Conservation (phyloP, 768 basidiomycete genomes). For the Leccinum incarnatum region DNA sequence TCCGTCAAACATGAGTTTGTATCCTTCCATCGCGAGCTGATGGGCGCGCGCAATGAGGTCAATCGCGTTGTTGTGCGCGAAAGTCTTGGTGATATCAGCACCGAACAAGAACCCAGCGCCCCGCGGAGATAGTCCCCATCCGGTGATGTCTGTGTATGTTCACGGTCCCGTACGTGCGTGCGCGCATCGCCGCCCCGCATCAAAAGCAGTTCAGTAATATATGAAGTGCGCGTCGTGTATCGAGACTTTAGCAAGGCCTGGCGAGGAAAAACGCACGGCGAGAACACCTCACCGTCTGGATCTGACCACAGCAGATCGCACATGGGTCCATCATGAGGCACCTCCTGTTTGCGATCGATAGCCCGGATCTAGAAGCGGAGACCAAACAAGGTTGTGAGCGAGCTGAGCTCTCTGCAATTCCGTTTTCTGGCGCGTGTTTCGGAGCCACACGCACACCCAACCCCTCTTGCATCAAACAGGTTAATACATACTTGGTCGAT, state of each 20-base stretch:
- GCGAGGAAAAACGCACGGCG: constrained; percentile 4
- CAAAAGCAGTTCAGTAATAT: not conserved
- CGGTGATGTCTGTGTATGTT: constrained; percentile 64
- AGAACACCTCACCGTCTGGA: constrained; percentile 72
- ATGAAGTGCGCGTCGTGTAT: not conserved
- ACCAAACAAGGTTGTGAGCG: constrained; percentile 21
- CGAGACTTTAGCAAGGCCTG: constrained; percentile 11
- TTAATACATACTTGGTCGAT: constrained; percentile 77
- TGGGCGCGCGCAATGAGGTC: constrained; percentile 96
- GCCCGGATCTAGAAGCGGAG: constrained; percentile 68
- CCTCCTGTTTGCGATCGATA: constrained; percentile 95
- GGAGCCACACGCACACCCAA: constrained; percentile 13
- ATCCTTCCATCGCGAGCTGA: constrained; percentile 97
- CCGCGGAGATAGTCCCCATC: constrained; percentile 97
- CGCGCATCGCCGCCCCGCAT: not conserved
- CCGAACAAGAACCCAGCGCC: constrained; percentile 97
- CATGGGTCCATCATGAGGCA: constrained; percentile 98
- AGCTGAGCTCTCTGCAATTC: constrained; percentile 7
- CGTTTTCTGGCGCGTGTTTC: constrained; percentile 9
- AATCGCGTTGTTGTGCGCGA: constrained; percentile 88
- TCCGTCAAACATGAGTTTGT: constrained; percentile 94
- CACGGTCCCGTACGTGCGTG: constrained; percentile 1
- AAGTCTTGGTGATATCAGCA: constrained; percentile 83
- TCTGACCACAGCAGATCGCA: constrained; percentile 99
- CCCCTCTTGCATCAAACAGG: constrained; percentile 2